Percentiles rank a stretch among this genome's conserved stretches.
Conservation (phyloP, 768 basidiomycete genomes). For the Austroboletus eburneus region DNA sequence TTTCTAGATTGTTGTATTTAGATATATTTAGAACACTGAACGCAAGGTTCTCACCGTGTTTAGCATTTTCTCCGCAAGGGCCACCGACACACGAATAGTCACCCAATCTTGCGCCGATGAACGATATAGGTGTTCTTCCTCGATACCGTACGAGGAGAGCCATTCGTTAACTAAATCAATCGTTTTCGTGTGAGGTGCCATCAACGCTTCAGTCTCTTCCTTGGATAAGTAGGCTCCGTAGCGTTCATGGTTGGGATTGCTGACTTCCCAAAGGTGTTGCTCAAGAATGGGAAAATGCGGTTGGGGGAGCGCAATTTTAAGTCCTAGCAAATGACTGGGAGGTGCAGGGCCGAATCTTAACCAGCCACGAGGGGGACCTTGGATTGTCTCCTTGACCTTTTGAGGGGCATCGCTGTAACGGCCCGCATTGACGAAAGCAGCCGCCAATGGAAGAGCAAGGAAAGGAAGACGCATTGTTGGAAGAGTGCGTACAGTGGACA, state of each 20-base stretch:
- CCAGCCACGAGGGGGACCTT: constrained; percentile 44
- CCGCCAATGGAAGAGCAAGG: constrained; percentile 3
- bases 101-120: constrained; percentile 58
- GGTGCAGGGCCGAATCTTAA: constrained; percentile 40
- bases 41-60: constrained; percentile 39
- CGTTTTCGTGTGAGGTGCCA: constrained; percentile 52
- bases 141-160: constrained; percentile 53
- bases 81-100: constrained; percentile 38
- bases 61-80: too few relatives aligned
- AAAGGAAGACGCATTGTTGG: constrained; percentile 1
- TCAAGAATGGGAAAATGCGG: constrained; percentile 46
- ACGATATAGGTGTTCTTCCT: constrained; percentile 42
- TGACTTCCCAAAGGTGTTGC: constrained; percentile 43
- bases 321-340: constrained; percentile 42
- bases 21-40: background rate
- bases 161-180: constrained; percentile 55
- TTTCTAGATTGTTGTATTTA: constrained; percentile 34
- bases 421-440: constrained; percentile 5
- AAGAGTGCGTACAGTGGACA: too few relatives aligned
- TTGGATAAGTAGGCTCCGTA: too few relatives aligned
- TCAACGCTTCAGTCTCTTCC: constrained; percentile 58
- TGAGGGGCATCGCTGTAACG: constrained; percentile 11
- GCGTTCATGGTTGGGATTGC: background rate
- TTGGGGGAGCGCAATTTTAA: constrained; percentile 54
- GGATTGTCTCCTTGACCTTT: constrained; percentile 46